These are phyloP conservation scores for Luvunga scandens DNA, from an alignment of 345 rosid genomes.

Conservation along the genomic window DNA sequence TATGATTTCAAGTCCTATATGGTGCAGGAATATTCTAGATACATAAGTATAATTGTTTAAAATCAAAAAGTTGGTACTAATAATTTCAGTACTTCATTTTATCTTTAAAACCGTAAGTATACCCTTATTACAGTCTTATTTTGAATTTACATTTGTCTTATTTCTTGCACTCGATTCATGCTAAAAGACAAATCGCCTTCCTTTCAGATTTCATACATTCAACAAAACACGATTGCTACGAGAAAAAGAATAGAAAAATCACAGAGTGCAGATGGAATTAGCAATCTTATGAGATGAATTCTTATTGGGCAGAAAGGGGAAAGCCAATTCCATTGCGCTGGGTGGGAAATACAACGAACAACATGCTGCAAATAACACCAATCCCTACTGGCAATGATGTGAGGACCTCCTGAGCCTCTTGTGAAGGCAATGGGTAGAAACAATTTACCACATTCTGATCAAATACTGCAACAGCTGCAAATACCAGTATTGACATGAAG, in stretches of 20 bases:
- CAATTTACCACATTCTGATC: slow-evolving; percentile 71
- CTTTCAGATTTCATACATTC: not conserved
- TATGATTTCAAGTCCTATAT: not conserved
- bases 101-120: not conserved
- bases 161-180: not conserved
- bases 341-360: slow-evolving; percentile 80
- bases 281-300: not conserved
- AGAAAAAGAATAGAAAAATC: not conserved
- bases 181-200: not conserved
- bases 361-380: slow-evolving; percentile 71
- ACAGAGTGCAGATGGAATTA: not conserved
- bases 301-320: slow-evolving; percentile 50
- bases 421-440: slow-evolving; percentile 75
- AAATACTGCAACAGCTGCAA: slow-evolving; percentile 69
- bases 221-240: not conserved
- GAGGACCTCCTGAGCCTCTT: slow-evolving; percentile 61
- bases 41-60: not conserved
- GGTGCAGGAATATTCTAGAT: not conserved
- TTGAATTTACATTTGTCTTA: not conserved
- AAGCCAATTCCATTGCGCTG: slow-evolving; percentile 91
- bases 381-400: slow-evolving; percentile 77
- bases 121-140: not conserved
- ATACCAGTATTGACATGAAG: slow-evolving; percentile 71
- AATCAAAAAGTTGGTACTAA: not conserved
- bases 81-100: not conserved